Conservation (phyloP, 2,329 filamentous ascomycete genomes). For the Colletotrichum endophyticum region DNA sequence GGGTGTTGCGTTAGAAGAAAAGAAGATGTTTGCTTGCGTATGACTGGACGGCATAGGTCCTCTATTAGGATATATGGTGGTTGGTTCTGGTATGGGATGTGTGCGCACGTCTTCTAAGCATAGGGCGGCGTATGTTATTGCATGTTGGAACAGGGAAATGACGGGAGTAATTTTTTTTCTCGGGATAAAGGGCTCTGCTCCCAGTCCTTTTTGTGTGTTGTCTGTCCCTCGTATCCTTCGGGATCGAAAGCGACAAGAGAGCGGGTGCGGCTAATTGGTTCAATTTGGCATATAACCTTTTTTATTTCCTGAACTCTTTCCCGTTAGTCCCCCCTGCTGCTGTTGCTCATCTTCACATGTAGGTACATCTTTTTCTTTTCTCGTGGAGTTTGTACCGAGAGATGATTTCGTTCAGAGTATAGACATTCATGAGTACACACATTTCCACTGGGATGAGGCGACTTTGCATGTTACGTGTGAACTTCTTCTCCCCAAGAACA, state of each 20-base stretch:
- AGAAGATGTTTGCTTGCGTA: background rate
- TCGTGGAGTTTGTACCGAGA: background rate
- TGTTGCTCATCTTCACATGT: background rate
- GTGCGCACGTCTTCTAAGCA: constrained; percentile 16
- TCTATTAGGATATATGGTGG: background rate
- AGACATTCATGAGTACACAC: background rate
- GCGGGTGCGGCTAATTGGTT: background rate
- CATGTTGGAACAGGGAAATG: constrained; percentile 11
- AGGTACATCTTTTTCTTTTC: background rate
- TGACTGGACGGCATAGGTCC: background rate
- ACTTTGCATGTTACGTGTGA: background rate
- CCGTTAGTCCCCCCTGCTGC: background rate
- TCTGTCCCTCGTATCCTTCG: background rate
- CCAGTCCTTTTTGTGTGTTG: background rate
- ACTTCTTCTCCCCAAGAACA: background rate
- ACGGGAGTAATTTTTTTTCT: constrained; percentile 4
- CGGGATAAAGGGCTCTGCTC: background rate
- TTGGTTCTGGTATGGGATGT: background rate
- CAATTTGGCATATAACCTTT: constrained; percentile 3
- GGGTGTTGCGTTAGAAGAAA: background rate
- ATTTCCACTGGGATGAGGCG: background rate
- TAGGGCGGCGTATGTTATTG: constrained; percentile 16
- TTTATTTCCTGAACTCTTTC: background rate
- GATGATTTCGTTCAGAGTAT: background rate
- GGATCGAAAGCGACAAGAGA: background rate